Evolutionary conservation across 179 eudicot species (phyloP).

Genomic region (Monotropa hypopitys): DNA sequence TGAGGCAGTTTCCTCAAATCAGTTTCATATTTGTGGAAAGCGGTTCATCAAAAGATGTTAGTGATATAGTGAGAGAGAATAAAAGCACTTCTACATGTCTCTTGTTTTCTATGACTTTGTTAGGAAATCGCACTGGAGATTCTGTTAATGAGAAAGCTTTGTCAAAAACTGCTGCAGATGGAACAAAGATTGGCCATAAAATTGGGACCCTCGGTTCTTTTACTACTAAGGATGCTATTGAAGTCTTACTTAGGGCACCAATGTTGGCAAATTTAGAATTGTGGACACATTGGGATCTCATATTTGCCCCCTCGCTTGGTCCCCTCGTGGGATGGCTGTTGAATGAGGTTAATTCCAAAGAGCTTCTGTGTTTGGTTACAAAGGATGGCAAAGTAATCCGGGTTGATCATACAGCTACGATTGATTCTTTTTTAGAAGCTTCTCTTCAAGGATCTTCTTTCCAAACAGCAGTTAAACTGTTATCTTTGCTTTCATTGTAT

Average conservation of each 20-base stretch:
- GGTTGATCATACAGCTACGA: constrained; percentile 57
- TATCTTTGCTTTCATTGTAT: constrained; percentile 54
- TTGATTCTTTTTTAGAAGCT: constrained; percentile 57
- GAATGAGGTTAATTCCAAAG: constrained; percentile 49
- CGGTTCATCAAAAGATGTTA: constrained; percentile 24
- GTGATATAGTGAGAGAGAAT: constrained; percentile 23
- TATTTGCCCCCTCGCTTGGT: constrained; percentile 78
- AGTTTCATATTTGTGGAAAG: constrained; percentile 32
- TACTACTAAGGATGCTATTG: constrained; percentile 53
- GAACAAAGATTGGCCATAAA: constrained; percentile 11
- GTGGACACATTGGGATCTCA: constrained; percentile 81
- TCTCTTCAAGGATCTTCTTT: constrained; percentile 60
- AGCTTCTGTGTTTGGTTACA: constrained; percentile 56
- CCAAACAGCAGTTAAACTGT: constrained; percentile 53
- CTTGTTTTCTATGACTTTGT: constrained; percentile 60
- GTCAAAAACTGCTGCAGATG: constrained; percentile 13
- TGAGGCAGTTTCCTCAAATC: constrained; percentile 61
- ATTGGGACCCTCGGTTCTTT: constrained; percentile 22
- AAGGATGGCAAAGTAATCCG: constrained; percentile 61
- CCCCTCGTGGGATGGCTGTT: constrained; percentile 69
- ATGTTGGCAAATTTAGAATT: constrained; percentile 55
- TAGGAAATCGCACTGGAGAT: constrained; percentile 22
- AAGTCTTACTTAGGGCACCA: constrained; percentile 58
- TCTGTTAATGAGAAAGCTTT: constrained; percentile 17
- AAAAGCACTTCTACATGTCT: constrained; percentile 33